Percentiles rank a stretch among this genome's conserved stretches.
phyloP scores from a whole-genome alignment of 441 rosid genomes.

The Lepidium campestre region DNA sequence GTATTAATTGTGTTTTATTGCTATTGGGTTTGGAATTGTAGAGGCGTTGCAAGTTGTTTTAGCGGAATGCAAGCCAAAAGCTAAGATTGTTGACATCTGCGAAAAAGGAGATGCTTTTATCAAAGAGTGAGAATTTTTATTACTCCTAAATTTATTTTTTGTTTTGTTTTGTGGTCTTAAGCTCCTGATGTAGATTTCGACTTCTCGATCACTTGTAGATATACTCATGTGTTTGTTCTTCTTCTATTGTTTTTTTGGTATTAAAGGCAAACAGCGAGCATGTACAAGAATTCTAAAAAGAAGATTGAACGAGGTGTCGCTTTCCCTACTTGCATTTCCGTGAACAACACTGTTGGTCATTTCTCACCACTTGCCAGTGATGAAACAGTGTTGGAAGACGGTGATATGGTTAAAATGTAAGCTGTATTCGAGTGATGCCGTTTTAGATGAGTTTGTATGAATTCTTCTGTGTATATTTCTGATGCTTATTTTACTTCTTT shows the following conservation, averaged over 20 bases:
- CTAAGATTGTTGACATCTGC: conserved; percentile 85
- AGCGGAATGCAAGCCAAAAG: conserved; percentile 72
- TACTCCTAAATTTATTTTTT: background rate
- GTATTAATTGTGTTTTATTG: background rate
- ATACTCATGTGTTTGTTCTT: background rate
- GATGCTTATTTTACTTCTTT: background rate
- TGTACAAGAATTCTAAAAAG: conserved; percentile 92
- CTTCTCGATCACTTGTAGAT: background rate
- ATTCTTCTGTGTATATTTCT: background rate
- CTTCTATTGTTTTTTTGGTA: background rate
- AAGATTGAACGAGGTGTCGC: conserved; percentile 92
- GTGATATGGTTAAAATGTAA: conserved; percentile 86
- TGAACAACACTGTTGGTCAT: conserved; percentile 81
- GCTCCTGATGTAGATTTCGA: background rate
- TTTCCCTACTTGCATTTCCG: conserved; percentile 91
- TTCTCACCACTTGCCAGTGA: conserved; percentile 88
- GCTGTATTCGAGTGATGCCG: background rate
- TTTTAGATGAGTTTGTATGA: background rate
- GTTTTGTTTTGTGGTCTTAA: background rate
- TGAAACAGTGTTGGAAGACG: conserved; percentile 70
- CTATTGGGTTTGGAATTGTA: conserved; percentile 27
- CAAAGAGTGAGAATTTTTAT: conserved; percentile 59
- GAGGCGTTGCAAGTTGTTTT: conserved; percentile 84
- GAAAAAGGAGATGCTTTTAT: conserved; percentile 85
- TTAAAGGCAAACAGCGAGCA: conserved; percentile 69